These are phyloP conservation scores for Sporopachydermia lactativora DNA, from an alignment of 805 yeast species.

Conservation along the genomic window DNA sequence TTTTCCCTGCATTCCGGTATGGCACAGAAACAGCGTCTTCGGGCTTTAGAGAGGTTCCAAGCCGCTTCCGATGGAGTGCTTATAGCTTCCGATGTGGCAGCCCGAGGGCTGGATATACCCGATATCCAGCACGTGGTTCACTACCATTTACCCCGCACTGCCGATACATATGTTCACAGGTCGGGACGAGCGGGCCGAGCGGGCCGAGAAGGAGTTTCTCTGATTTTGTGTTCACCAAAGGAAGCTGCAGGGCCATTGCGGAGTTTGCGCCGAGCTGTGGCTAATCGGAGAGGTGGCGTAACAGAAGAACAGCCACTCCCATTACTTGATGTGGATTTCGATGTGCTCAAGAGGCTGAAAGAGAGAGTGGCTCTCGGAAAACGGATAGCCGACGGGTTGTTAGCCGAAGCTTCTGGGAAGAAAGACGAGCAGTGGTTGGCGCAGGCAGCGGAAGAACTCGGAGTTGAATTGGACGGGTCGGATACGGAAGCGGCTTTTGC, in stretches of 20 bases:
- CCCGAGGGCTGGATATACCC: slow-evolving; percentile 91
- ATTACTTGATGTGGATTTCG: slow-evolving; percentile 64
- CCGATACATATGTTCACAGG: slow-evolving; percentile 89
- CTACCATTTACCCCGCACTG: slow-evolving; percentile 87
- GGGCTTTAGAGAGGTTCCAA: slow-evolving; percentile 71
- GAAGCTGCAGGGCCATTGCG: slow-evolving; percentile 83
- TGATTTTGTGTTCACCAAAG: slow-evolving; percentile 84
- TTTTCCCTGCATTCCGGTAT: slow-evolving; percentile 84
- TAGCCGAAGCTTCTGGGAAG: slow-evolving; percentile 26
- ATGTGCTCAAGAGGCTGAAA: slow-evolving; percentile 53
- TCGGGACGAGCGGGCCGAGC: slow-evolving; percentile 99
- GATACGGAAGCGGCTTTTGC: slow-evolving; percentile 17
- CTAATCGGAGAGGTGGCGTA: slow-evolving; percentile 31
- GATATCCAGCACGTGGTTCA: slow-evolving; percentile 88
- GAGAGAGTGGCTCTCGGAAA: slow-evolving; percentile 58
- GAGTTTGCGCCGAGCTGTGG: slow-evolving; percentile 47
- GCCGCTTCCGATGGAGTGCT: slow-evolving; percentile 38
- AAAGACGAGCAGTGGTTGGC: slow-evolving; percentile 73
- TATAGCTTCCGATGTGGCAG: slow-evolving; percentile 95
- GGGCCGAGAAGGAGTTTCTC: slow-evolving; percentile 85
- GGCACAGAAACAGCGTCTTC: slow-evolving; percentile 86
- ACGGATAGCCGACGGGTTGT: slow-evolving; percentile 59
- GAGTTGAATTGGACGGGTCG: slow-evolving; percentile 8
- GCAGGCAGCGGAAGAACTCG: slow-evolving; percentile 21
- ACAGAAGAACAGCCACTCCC: slow-evolving; percentile 22